Conservation (phyloP, 768 basidiomycete genomes). For the Tulasnella sp. region DNA sequence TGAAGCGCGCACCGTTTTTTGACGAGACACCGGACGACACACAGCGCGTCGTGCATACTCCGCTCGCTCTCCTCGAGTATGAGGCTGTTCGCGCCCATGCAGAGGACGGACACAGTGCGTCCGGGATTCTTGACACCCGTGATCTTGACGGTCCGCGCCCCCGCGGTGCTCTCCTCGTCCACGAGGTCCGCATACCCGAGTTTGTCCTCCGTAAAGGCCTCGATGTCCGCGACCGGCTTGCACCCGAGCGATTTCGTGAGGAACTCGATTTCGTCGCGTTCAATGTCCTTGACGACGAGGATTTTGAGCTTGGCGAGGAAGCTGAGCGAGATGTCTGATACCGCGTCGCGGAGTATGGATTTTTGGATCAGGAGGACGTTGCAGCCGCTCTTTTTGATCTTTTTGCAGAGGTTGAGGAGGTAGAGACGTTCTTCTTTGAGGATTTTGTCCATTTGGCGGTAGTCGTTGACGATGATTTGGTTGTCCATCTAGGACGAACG, state of each 20-base stretch:
- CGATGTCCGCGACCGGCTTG: constrained; percentile 95
- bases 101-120: constrained; percentile 88
- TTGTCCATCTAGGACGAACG: constrained; percentile 77
- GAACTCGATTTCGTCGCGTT: constrained; percentile 98
- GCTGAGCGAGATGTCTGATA: constrained; percentile 92
- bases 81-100: constrained; percentile 83
- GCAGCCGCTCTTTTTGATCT: constrained; percentile 99
- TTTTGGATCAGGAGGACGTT: constrained; percentile 99
- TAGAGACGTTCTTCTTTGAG: constrained; percentile 98
- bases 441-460: constrained; percentile 99
- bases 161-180: constrained; percentile 71
- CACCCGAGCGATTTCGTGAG: constrained; percentile 87
- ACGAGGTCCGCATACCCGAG: constrained; percentile 92
- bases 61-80: constrained; percentile 96
- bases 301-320: constrained; percentile 97
- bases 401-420: constrained; percentile 94
- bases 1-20: constrained; percentile 71
- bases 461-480: constrained; percentile 97
- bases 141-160: constrained; percentile 84
- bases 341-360: constrained; percentile 97
- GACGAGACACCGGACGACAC: constrained; percentile 94
- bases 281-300: constrained; percentile 91
- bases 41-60: constrained; percentile 96
- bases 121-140: constrained; percentile 92
- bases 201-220: constrained; percentile 96